Percentiles rank a stretch among this genome's conserved stretches.
phyloP scores from a whole-genome alignment of 768 basidiomycete species.

The Piloderma croceum region DNA sequence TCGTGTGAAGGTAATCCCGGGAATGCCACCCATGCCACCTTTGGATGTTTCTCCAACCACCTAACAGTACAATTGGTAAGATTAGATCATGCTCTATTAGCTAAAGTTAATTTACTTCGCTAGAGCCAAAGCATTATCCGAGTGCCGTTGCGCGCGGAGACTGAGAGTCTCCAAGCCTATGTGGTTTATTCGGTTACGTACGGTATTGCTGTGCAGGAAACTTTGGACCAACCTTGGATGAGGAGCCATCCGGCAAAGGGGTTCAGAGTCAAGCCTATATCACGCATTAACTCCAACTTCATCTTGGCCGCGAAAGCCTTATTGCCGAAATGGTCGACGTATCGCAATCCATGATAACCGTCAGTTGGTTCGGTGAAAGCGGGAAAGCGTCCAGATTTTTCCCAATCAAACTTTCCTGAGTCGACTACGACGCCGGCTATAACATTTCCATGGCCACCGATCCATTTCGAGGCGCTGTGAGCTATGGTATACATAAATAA shows the following conservation, averaged over 20 bases:
- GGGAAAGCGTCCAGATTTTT: conserved; percentile 62
- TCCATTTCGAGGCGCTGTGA: conserved; percentile 83
- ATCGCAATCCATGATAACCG: conserved; percentile 69
- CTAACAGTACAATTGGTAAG: conserved; percentile 9
- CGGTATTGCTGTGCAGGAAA: no score
- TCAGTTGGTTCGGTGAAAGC: conserved; percentile 69
- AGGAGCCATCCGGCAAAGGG: conserved; percentile 73
- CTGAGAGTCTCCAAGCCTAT: conserved; percentile 73
- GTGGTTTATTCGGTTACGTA: no score
- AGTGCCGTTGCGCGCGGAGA: conserved; percentile 65
- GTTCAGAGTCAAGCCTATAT: conserved; percentile 60
- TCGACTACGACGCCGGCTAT: conserved; percentile 75
- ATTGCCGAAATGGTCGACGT: conserved; percentile 60
- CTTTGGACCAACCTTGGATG: no score
- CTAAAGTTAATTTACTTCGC: conserved; percentile 38
- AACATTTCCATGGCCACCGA: conserved; percentile 74
- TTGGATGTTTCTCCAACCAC: conserved; percentile 60
- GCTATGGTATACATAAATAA: conserved; percentile 26
- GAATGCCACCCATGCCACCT: conserved; percentile 75
- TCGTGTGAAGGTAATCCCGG: conserved; percentile 61
- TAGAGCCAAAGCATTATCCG: conserved; percentile 62
- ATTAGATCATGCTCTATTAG: conserved; percentile 1
- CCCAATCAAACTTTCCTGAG: conserved; percentile 76
- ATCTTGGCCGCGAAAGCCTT: conserved; percentile 62
- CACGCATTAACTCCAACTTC: conserved; percentile 55